Conservation (phyloP, 768 basidiomycete genomes). For the Phaffia australis region DNA sequence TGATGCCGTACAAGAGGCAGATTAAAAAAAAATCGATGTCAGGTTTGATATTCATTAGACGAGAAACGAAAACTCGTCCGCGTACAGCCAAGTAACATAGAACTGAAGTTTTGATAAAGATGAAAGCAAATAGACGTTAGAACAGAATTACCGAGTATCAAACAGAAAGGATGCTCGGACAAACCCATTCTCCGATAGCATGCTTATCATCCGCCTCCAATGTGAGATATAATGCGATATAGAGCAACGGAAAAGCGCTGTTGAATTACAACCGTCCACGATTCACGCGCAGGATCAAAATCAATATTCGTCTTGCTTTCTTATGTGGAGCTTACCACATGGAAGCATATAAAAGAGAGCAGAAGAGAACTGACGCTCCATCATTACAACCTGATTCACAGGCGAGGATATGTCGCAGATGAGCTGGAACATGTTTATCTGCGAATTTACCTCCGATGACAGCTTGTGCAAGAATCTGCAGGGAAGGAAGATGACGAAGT, state of each 20-base stretch:
- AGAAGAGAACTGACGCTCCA: conserved; percentile 59
- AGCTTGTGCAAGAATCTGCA: conserved; percentile 58
- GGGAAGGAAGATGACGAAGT: not conserved
- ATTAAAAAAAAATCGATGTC: not conserved
- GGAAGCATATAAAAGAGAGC: conserved; percentile 43
- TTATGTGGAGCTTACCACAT: not conserved
- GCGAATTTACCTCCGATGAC: conserved; percentile 95
- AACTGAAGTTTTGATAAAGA: conserved; percentile 26
- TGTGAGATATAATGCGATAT: conserved; percentile 71
- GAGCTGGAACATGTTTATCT: conserved; percentile 75
- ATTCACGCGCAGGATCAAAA: not conserved
- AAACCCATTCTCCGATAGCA: conserved; percentile 68
- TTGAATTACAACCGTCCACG: not conserved
- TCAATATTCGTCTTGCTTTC: not conserved
- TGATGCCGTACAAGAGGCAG: not conserved
- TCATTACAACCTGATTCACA: conserved; percentile 94
- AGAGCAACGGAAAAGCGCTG: conserved; percentile 23
- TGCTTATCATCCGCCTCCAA: conserved; percentile 50
- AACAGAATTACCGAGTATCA: not conserved
- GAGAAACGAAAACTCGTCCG: conserved; percentile 35
- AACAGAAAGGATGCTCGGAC: conserved; percentile 36
- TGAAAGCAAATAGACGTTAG: not conserved
- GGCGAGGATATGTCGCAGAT: conserved; percentile 67
- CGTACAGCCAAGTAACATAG: conserved; percentile 72
- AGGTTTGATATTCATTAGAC: conserved; percentile 3